Percentiles rank a stretch among this genome's conserved stretches.
phyloP scores from a whole-genome alignment of 352 stramenopile species.

The Peronospora belbahrii region DNA sequence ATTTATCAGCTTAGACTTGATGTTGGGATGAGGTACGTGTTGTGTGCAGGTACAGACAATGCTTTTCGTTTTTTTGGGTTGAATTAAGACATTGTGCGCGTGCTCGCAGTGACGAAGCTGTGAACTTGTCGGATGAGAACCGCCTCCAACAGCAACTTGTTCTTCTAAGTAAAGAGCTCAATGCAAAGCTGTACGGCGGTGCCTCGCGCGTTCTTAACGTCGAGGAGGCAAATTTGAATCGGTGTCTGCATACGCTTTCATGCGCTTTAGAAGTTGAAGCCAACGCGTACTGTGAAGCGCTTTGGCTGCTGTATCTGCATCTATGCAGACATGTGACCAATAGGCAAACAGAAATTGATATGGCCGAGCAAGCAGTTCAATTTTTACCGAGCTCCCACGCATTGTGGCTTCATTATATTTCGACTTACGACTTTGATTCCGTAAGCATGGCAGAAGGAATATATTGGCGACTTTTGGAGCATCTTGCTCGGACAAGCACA shows the following conservation, averaged over 20 bases:
- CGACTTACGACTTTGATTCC: constrained; percentile 31
- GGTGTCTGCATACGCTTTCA: constrained; percentile 30
- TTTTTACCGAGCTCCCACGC: constrained; percentile 36
- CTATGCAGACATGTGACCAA: constrained; percentile 21
- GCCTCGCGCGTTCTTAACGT: constrained; percentile 7
- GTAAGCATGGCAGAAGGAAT: constrained; percentile 23
- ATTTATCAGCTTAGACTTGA: constrained; percentile 44
- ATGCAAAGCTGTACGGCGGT: constrained; percentile 7
- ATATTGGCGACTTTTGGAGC: constrained; percentile 30
- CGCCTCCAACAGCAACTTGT: constrained; percentile 24
- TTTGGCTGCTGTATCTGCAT: constrained; percentile 40
- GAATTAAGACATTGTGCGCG: background rate
- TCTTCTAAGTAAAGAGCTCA: constrained; percentile 20
- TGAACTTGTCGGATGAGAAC: constrained; percentile 15
- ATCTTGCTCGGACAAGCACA: constrained; percentile 13
- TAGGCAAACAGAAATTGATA: constrained; percentile 30
- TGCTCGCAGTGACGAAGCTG: constrained; percentile 24
- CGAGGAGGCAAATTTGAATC: constrained; percentile 23
- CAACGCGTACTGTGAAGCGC: constrained; percentile 36
- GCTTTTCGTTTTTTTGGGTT: background rate
- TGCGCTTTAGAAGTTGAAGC: constrained; percentile 37
- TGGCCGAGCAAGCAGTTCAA: constrained; percentile 31
- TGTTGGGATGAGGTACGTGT: constrained; percentile 26
- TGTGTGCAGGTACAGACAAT: background rate
- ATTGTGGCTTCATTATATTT: constrained; percentile 37